phyloP scores from a whole-genome alignment of 495 filamentous ascomycete genomes.

The Hypoxylon intermedium region DNA sequence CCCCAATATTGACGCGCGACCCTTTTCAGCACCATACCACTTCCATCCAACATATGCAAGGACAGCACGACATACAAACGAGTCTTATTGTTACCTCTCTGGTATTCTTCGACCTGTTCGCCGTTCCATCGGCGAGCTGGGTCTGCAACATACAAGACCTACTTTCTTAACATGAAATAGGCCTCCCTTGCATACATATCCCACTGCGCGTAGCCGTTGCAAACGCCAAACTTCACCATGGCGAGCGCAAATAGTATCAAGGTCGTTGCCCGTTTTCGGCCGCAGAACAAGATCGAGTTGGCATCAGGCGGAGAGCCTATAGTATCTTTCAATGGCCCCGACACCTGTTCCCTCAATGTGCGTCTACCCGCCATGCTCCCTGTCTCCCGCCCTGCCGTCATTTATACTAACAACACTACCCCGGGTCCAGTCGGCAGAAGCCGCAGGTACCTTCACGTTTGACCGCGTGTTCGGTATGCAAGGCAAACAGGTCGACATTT shows the following conservation, averaged over 20 bases:
- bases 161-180: conserved; percentile 42
- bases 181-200: conserved; percentile 28
- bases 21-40: conserved; percentile 9
- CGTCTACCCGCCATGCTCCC: conserved; percentile 45
- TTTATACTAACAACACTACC: conserved; percentile 13
- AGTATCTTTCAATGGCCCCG: conserved; percentile 83
- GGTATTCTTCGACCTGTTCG: conserved; percentile 40
- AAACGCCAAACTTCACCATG: conserved; percentile 51
- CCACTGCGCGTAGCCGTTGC: conserved; percentile 45
- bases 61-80: conserved; percentile 12
- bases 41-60: conserved; percentile 5
- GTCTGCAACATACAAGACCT: conserved; percentile 25
- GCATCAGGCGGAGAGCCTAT: conserved; percentile 89
- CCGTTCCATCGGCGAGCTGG: conserved; percentile 42
- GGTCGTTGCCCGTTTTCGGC: conserved; percentile 96
- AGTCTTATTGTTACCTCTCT: conserved; percentile 25
- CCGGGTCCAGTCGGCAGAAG: conserved; percentile 76
- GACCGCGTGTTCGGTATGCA: conserved; percentile 96
- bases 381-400: background rate
- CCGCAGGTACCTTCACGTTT: conserved; percentile 88
- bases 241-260: conserved; percentile 65
- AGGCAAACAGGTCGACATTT: conserved; percentile 86
- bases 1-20: conserved; percentile 26
- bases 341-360: conserved; percentile 88
- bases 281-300: conserved; percentile 92